phyloP scores from a whole-genome alignment of 306 rosid species.

The Fragaria ananassa region DNA sequence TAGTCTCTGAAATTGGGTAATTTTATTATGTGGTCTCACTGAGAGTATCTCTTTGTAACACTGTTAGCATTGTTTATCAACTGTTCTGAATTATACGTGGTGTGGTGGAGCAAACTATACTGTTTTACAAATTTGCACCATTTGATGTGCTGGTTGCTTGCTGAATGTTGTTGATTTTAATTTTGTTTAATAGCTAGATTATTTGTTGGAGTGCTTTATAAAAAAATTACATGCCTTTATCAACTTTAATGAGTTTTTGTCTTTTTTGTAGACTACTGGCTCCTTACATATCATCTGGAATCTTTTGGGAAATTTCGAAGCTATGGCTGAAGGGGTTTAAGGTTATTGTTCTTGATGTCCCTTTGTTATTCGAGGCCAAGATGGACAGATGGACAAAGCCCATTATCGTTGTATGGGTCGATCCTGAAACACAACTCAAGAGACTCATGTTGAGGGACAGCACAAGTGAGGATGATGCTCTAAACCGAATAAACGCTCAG shows the following conservation, averaged over 20 bases:
- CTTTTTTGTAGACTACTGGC: conserved; percentile 60
- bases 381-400: conserved; percentile 87
- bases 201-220: no score
- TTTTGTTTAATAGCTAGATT: no score
- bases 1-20: background rate
- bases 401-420: conserved; percentile 78
- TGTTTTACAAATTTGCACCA: background rate
- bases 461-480: conserved; percentile 59
- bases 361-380: conserved; percentile 78
- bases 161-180: background rate
- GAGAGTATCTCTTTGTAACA: background rate
- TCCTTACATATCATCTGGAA: conserved; percentile 75
- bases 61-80: background rate
- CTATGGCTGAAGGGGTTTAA: conserved; percentile 73
- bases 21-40: background rate
- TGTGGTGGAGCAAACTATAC: background rate
- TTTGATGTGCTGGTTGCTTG: background rate
- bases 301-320: conserved; percentile 66
- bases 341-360: conserved; percentile 81
- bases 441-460: conserved; percentile 64
- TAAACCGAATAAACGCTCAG: conserved; percentile 61
- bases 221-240: conserved; percentile 5
- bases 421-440: conserved; percentile 66
- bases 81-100: background rate
- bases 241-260: conserved; percentile 18